phyloP scores from a whole-genome alignment of 805 yeast genomes.

The Yamadazyma kitorensis region DNA sequence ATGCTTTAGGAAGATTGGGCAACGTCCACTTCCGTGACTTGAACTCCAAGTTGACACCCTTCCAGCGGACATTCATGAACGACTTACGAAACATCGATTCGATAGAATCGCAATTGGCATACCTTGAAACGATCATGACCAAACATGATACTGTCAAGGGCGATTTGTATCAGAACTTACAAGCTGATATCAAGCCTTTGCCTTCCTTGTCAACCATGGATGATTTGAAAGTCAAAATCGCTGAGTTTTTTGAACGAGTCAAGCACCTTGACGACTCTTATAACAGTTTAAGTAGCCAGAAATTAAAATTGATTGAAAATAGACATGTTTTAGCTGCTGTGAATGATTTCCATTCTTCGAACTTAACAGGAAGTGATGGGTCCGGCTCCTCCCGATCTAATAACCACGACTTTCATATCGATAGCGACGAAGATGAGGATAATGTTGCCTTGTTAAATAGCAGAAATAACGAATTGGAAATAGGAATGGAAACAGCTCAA shows the following conservation, averaged over 20 bases:
- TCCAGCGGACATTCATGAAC: constrained; percentile 43
- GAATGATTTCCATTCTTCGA: constrained; percentile 30
- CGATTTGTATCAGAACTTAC: constrained; percentile 23
- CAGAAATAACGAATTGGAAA: constrained; percentile 20
- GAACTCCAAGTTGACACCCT: constrained; percentile 42
- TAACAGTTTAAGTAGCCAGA: constrained; percentile 23
- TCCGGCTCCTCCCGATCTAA: constrained; percentile 3
- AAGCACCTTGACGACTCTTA: constrained; percentile 37
- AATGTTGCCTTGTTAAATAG: constrained; percentile 26
- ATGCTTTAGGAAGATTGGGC: constrained; percentile 35
- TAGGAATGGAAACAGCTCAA: constrained; percentile 19
- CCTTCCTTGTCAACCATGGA: constrained; percentile 37
- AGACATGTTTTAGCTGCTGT: constrained; percentile 32
- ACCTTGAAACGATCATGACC: constrained; percentile 25
- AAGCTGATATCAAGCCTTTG: constrained; percentile 57
- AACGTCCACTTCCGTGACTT: constrained; percentile 48
- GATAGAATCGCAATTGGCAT: constrained; percentile 28
- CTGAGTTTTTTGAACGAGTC: constrained; percentile 26
- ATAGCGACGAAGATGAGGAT: constrained; percentile 24
- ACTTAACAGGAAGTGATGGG: constrained; percentile 8
- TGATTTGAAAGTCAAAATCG: constrained; percentile 23
- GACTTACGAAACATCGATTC: constrained; percentile 39
- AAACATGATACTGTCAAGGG: constrained; percentile 26
- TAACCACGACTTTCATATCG: not conserved
- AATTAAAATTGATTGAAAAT: constrained; percentile 28